A percentile compares a stretch with the other conserved stretches of the same genome.
phyloP scores from a whole-genome alignment of 371 early-diverging fungal species.

The Quaeritorhiza haematococci region DNA sequence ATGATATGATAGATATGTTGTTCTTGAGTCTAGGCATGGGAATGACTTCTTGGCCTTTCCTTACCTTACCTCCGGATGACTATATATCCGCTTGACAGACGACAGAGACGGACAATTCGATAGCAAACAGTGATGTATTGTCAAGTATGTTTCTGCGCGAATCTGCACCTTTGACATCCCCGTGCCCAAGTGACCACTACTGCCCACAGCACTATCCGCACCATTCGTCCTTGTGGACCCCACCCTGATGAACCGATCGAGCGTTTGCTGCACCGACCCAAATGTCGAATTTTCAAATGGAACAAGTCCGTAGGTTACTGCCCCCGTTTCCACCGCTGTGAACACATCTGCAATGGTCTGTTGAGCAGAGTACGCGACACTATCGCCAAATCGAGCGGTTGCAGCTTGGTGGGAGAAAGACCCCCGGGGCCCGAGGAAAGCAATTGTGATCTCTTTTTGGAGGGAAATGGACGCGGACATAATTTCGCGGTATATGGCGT shows the following conservation, averaged over 20 bases:
- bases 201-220: too few relatives aligned
- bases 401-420: constrained; percentile 92
- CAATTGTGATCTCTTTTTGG: constrained; percentile 67
- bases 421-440: constrained; percentile 88
- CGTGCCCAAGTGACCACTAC: constrained; percentile 1
- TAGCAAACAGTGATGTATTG: constrained; percentile 73
- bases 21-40: neutral
- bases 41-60: neutral
- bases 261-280: constrained; percentile 78
- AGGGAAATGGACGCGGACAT: constrained; percentile 87
- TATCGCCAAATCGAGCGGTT: constrained; percentile 73
- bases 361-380: constrained; percentile 57
- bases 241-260: constrained; percentile 69
- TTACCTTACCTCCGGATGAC: constrained; percentile 78
- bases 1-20: neutral
- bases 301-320: constrained; percentile 81
- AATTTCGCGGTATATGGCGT: constrained; percentile 84
- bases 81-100: constrained; percentile 74
- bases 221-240: constrained; percentile 10
- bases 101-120: constrained; percentile 53
- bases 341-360: constrained; percentile 60
- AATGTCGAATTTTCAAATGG: constrained; percentile 93
- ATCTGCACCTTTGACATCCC: constrained; percentile 25
- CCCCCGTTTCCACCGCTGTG: constrained; percentile 70
- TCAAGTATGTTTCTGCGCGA: constrained; percentile 47